Evolutionary conservation across 1,284 basidiomycete genomes (phyloP), one percentile per base, ranked within the genome.

Genomic region (Paramarasmius palmivorus): DNA sequence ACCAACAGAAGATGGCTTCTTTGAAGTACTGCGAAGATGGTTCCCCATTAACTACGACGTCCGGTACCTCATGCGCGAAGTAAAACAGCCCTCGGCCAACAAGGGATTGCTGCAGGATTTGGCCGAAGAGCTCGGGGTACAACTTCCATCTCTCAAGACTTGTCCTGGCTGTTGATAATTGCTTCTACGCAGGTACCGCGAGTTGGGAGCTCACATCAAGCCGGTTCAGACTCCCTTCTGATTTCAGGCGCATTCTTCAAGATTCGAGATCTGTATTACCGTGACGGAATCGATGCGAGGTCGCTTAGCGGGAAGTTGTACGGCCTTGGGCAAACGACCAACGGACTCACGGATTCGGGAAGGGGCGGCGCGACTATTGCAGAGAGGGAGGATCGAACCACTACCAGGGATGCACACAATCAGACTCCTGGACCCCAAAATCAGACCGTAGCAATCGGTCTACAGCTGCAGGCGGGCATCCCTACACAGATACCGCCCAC

Each of bases 1-100:
- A 2, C 84, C 88, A 25, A 86, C 87, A 22, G 97, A 99, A 73
- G 86, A 91, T 59, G 83, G 86, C 17, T 99, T 99, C 73, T 98
- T 98, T 69, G 84, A 92, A 49, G 81, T 92, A 47, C 81, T 99
- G 25, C 82, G 80, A 59, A 88, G 87, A 62, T 99, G 96, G 96
- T 99, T 99, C 73, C 96, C 96, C 0, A 90, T 88, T 54, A 89
- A 98, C 54, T 98, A 97, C 71, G 96, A 99, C 70, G 94, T 98
- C 79, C 99, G 99, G 73, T 95, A 91, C 73, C 85, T 99, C 68
- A 94, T 97, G 85, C 86, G 94, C 68, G 84, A 77, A 71, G 92
- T 80, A 54, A 96, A 96, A 71, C n/a, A n/a, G n/a, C 44, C 44
- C 25, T 29, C 25, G 17, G 85, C 85, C 36, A 78, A 98, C 62